A percentile compares a stretch with the other conserved stretches of the same genome.
phyloP scores from a whole-genome alignment of 345 rosid genomes.

The Bruguiera sexangula region DNA sequence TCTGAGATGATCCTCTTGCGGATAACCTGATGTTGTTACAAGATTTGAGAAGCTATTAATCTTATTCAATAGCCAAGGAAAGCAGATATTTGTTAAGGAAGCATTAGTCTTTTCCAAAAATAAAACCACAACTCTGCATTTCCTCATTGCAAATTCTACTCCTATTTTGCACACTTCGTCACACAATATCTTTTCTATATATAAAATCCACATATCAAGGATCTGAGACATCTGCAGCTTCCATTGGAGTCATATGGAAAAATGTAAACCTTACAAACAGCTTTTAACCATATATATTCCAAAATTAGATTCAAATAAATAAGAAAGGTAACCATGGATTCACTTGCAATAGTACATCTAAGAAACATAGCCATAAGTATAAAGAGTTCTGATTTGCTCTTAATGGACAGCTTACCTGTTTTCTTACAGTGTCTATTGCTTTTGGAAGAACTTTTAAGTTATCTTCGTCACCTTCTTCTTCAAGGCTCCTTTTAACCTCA shows the following conservation, averaged over 20 bases:
- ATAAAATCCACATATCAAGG: no score
- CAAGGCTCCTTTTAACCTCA: slow-evolving; percentile 62
- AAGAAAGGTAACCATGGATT: no score
- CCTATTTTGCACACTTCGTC: no score
- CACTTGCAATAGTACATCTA: no score
- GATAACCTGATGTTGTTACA: slow-evolving; percentile 55
- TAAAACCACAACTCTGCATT: not conserved
- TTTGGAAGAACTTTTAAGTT: slow-evolving; percentile 73
- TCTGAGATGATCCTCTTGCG: slow-evolving; percentile 79
- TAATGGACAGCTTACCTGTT: slow-evolving; percentile 50
- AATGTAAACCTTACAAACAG: no score
- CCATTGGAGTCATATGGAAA: no score
- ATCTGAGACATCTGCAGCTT: no score
- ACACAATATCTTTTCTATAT: no score
- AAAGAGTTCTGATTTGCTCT: not conserved
- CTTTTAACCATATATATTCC: no score
- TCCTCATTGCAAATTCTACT: not conserved
- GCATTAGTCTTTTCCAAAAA: no score
- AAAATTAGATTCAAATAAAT: no score
- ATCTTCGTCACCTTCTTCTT: slow-evolving; percentile 83
- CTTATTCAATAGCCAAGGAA: slow-evolving; percentile 15
- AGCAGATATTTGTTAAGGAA: not conserved
- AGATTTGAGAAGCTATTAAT: slow-evolving; percentile 15
- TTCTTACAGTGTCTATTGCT: slow-evolving; percentile 84
- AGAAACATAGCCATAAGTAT: no score